Base-by-base conservation (phyloP, 176 grass and related monocot genomes). In the Tillandsia fasciculata region DNA sequence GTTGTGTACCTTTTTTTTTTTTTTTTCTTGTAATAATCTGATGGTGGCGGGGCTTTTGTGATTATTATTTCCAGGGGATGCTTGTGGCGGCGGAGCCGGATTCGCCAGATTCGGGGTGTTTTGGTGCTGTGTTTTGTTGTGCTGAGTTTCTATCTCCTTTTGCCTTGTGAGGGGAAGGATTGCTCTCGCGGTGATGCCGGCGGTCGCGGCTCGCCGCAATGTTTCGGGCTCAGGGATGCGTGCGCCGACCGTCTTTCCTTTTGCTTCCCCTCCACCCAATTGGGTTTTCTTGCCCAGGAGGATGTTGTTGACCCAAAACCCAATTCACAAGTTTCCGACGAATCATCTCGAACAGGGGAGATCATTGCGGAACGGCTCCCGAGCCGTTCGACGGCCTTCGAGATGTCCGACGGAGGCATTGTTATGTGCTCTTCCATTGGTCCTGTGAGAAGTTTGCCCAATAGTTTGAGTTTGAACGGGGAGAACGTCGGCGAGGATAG, bases 361-460 rank as follows among this genome's bases (percentile, higher is more conserved):
- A 42, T 42, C 33, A 7, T 42, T 1, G 33, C 33, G 33, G 33
- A 42, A 42, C 33, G 5, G 33, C 33, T 42, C 5, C 33, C 33
- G 3, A 12, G 72, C 56, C 84, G 63, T 64, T 81, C 82, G 5
- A 68, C 59, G 74, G 74, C 77, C 3, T 80, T 90, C 51, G 56
- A 63, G 52, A 78, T 93, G 74, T 53, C 75, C 17, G 65, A 72
- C 49, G 84, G 87, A 74, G 84, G 82, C 56, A 10, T 69, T 66
- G 87, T 90, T 15, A 86, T 81, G 10, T 99, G 94, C 53, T 83
- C 84, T 10, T 83, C 86, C 15, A 75, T 81, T 18, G 77, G 87
- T 33, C 51, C 79, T 6, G 22, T 64, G 79, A 69, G 73, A 51
- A 61, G 72, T 2, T 64, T 49, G 29, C 64, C 61, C 24, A 64